Conservation (phyloP, 495 filamentous ascomycete species). For the Penicillium egyptiacum region DNA sequence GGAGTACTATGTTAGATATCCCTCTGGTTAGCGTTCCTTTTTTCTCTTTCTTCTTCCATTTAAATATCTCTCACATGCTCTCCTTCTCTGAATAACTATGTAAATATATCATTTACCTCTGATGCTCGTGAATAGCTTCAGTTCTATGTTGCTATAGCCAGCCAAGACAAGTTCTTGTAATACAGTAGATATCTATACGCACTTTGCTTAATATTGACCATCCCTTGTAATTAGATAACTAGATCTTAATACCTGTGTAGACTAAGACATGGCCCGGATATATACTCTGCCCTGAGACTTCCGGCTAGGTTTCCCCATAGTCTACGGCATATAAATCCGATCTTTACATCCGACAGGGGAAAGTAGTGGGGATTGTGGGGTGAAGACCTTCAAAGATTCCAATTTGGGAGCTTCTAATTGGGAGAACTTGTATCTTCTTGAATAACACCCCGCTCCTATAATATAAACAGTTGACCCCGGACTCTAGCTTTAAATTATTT, state of each 20-base stretch:
- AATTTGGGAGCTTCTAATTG: background rate
- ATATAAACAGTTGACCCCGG: slow-evolving; percentile 9
- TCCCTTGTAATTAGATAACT: too few relatives aligned
- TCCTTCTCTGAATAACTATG: background rate
- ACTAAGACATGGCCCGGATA: background rate
- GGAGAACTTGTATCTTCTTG: background rate
- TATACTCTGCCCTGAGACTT: background rate
- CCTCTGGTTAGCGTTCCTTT: slow-evolving; percentile 9
- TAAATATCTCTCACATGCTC: background rate
- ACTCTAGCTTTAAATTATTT: background rate
- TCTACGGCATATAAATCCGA: background rate
- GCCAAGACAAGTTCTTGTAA: too few relatives aligned
- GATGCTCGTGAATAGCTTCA: too few relatives aligned
- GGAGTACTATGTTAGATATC: slow-evolving; percentile 20
- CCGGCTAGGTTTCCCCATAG: too few relatives aligned
- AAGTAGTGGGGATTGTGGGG: slow-evolving; percentile 5
- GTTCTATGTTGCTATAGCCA: too few relatives aligned
- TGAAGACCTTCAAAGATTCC: background rate
- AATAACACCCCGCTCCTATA: slow-evolving; percentile 8
- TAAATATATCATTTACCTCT: too few relatives aligned
- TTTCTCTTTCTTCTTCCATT: background rate
- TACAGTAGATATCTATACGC: background rate
- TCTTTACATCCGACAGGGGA: background rate
- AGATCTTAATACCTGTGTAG: too few relatives aligned
- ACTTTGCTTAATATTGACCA: too few relatives aligned